Evolutionary conservation across 441 rosid species (phyloP).

Genomic region (Erysimum cheiri): DNA sequence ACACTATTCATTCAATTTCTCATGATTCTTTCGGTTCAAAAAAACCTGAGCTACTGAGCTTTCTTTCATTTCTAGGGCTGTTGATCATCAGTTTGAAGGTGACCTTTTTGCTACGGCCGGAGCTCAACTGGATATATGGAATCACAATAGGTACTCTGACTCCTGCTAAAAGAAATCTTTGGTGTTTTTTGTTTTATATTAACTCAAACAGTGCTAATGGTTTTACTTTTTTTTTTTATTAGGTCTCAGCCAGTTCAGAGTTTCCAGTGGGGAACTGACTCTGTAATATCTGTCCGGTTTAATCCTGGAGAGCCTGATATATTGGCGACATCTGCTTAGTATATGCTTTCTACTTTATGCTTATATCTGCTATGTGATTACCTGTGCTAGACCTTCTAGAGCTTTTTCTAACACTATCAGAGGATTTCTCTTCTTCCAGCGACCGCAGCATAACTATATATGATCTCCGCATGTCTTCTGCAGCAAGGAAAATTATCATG

Average conservation of each 20-base stretch:
- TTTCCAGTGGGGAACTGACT: conserved; percentile 87
- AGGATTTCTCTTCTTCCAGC: conserved; percentile 49
- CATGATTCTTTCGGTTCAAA: conserved; percentile 3
- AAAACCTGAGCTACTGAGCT: conserved; percentile 11
- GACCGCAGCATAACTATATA: conserved; percentile 87
- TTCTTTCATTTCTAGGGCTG: conserved; percentile 60
- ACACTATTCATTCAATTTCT: conserved; percentile 13
- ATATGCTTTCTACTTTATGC: conserved; percentile 30
- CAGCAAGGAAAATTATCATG: conserved; percentile 86
- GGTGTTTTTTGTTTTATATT: background rate
- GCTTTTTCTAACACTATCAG: conserved; percentile 15
- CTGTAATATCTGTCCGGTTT: conserved; percentile 85
- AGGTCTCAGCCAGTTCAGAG: conserved; percentile 91
- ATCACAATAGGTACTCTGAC: conserved; percentile 79
- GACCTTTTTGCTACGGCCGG: conserved; percentile 95
- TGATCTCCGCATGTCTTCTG: conserved; percentile 86
- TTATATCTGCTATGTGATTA: conserved; percentile 3
- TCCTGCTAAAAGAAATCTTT: conserved; percentile 10
- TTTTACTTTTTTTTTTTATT: conserved; percentile 28
- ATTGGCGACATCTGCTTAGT: conserved; percentile 87
- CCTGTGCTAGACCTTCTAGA: conserved; percentile 21
- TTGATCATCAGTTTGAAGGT: conserved; percentile 94
- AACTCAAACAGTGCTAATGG: conserved; percentile 14
- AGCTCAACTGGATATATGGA: conserved; percentile 97
- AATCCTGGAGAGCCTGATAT: conserved; percentile 93